These are phyloP conservation scores for Cladosporium velox DNA, from an alignment of 2,329 filamentous ascomycete species.

Conservation along the genomic window DNA sequence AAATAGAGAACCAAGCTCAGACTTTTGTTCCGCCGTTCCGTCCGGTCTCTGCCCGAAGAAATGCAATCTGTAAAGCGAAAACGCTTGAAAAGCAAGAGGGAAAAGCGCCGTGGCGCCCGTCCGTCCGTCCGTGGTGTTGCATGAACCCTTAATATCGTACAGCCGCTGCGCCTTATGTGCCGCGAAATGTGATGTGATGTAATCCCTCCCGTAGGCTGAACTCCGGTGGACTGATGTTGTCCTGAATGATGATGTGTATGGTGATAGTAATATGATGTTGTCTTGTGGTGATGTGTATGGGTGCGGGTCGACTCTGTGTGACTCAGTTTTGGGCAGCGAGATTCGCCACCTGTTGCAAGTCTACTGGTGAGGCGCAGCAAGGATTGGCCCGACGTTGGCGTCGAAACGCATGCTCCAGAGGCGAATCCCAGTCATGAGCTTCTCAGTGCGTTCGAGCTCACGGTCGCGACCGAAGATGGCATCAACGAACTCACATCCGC, in stretches of 20 bases:
- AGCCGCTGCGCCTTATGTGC: conserved; percentile 18
- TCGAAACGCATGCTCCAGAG: conserved; percentile 94
- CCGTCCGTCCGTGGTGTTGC: conserved; percentile 12
- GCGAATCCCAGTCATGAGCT: conserved; percentile 84
- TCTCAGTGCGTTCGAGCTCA: conserved; percentile 86
- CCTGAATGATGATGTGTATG: conserved; percentile 8
- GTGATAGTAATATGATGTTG: conserved; percentile 8
- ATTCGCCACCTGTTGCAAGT: conserved; percentile 11
- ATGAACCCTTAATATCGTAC: conserved; percentile 12
- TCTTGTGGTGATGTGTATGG: conserved; percentile 9
- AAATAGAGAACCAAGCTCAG: conserved; percentile 3
- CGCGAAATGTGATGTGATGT: conserved; percentile 12
- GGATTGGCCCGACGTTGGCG: conserved; percentile 90
- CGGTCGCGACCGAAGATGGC: conserved; percentile 91
- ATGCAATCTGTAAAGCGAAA: conserved; percentile 16
- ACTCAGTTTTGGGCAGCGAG: conserved; percentile 15
- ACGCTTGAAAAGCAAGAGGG: conserved; percentile 7
- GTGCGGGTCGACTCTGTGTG: conserved; percentile 4
- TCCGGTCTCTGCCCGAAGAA: conserved; percentile 1
- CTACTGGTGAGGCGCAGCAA: conserved; percentile 42
- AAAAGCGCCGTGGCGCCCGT: conserved; percentile 6
- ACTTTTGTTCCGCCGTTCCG: conserved; percentile 10
- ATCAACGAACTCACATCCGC: conserved; percentile 92
- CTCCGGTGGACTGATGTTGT: conserved; percentile 16
- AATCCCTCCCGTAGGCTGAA: conserved; percentile 15